Base-by-base conservation (phyloP, 352 stramenopile genomes). In the Globisporangium takayamanum region DNA sequence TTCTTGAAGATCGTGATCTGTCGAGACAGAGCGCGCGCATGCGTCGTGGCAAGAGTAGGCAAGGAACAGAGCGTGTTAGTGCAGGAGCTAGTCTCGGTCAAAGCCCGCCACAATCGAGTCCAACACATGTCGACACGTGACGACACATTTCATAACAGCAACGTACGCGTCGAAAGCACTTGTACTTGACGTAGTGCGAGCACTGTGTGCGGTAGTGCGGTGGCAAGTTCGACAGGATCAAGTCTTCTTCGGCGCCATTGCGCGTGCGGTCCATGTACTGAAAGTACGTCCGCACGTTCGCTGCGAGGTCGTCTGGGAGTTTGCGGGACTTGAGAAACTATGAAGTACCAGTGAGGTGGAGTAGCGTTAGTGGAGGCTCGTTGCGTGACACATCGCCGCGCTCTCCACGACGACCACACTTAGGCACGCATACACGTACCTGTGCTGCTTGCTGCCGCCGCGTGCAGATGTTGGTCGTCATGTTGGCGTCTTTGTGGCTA, bases 221-320 rank as follows among this genome's bases (percentile, higher is more conserved):
- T 16, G 76, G 76, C 20, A 86, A 48, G 5, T 73, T 67, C 5
- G 67, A 69, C 20, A 86, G 42, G 7, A 86, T 74, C 5, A 78
- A 30, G 16, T 79, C 69, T 53, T 86, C 76, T 54, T 86, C 74
- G 1, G 84, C 68, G 7, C 76, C 76, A 14, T 71, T 81, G 3
- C 80, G 74, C 1, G 78, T 88, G 1, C 76, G 73, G 55, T 90
- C 74, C 80, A 90, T 88, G 42, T 88, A 90, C 44, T 85, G 73
- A 45, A 84, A 88, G 56, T 88, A 90, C 22, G 69, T 66, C 18
- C 71, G 67, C 30, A 90, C 75, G 6, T 68, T 62, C 0, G 36
- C 42, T 1, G 66, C 49, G 1, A 88, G 59, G 5, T 71, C 47
- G 1, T 15, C 45, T 14, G 76, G 45, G 7, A 82, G 59, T n/a